phyloP scores from a whole-genome alignment of 2,329 filamentous ascomycete genomes.

The Hypoxylon sp. region DNA sequence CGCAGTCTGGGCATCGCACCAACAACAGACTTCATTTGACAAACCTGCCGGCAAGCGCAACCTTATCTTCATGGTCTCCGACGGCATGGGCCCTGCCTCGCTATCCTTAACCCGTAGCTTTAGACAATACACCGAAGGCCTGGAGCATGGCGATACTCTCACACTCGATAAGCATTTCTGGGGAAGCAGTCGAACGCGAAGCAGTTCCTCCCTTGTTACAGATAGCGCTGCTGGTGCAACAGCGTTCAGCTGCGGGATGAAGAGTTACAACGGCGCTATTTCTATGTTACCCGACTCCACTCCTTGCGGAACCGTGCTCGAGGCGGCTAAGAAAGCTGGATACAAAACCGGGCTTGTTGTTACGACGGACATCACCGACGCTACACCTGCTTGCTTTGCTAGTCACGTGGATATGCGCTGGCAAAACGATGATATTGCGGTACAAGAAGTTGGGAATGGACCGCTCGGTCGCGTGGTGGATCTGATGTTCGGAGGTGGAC shows the following conservation, averaged over 20 bases:
- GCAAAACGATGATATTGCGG: slow-evolving; percentile 91
- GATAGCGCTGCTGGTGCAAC: slow-evolving; percentile 98
- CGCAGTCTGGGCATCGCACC: slow-evolving; percentile 83
- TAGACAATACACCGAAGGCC: slow-evolving; percentile 80
- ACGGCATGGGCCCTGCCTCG: slow-evolving; percentile 97
- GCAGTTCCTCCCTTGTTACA: slow-evolving; percentile 86
- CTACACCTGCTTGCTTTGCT: slow-evolving; percentile 95
- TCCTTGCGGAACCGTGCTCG: slow-evolving; percentile 91
- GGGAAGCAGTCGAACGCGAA: slow-evolving; percentile 89
- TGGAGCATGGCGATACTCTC: slow-evolving; percentile 82
- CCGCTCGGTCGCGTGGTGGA: slow-evolving; percentile 90
- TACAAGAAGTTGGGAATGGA: slow-evolving; percentile 91
- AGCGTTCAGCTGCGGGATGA: slow-evolving; percentile 91
- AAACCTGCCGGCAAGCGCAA: slow-evolving; percentile 81
- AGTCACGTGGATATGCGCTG: slow-evolving; percentile 84
- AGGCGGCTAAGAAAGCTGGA: slow-evolving; percentile 92
- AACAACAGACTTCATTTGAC: slow-evolving; percentile 63
- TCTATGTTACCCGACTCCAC: slow-evolving; percentile 86
- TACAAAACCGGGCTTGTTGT: slow-evolving; percentile 96
- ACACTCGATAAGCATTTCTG: slow-evolving; percentile 90
- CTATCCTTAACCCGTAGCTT: slow-evolving; percentile 89
- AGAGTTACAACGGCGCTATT: slow-evolving; percentile 98
- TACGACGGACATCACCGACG: slow-evolving; percentile 94
- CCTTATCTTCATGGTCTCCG: slow-evolving; percentile 98
- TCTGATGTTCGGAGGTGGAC: slow-evolving; percentile 90